Percentiles rank a stretch among this genome's conserved stretches.
Evolutionary conservation across 1,284 basidiomycete species (phyloP).

Genomic region (Ustilago esculenta): DNA sequence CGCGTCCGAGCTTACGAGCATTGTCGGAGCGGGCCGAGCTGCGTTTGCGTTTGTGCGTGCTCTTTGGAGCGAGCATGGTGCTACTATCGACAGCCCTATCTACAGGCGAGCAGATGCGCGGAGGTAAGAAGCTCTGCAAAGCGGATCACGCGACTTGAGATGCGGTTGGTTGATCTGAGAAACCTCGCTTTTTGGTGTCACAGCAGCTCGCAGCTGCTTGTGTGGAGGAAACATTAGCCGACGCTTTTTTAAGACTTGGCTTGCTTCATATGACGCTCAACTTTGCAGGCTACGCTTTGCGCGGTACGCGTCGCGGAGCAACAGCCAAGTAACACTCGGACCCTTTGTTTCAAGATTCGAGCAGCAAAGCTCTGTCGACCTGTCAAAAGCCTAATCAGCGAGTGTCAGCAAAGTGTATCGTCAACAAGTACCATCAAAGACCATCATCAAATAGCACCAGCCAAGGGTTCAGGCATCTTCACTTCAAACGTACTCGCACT

Average conservation of each 20-base stretch:
- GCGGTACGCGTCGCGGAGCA: slow-evolving; percentile 22
- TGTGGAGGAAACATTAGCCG: too few relatives aligned
- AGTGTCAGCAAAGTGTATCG: background rate
- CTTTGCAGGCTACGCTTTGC: slow-evolving; percentile 2
- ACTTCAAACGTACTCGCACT: background rate
- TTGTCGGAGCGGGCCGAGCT: slow-evolving; percentile 58
- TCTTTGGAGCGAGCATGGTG: slow-evolving; percentile 44
- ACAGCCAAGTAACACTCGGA: slow-evolving; percentile 21
- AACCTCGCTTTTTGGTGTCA: too few relatives aligned
- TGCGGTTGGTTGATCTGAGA: too few relatives aligned
- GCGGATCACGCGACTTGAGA: background rate
- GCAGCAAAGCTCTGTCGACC: background rate
- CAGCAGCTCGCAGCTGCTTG: too few relatives aligned
- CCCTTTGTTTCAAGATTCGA: background rate
- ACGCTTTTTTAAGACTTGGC: too few relatives aligned
- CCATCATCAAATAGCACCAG: background rate
- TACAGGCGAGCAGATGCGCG: too few relatives aligned
- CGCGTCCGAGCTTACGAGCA: slow-evolving; percentile 30
- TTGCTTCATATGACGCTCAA: background rate
- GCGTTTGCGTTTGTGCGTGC: slow-evolving; percentile 63
- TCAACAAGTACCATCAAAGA: background rate
- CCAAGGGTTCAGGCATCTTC: too few relatives aligned
- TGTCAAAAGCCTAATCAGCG: slow-evolving; percentile 28
- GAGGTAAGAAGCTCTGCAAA: too few relatives aligned
- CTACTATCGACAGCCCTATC: too few relatives aligned